phyloP scores from a whole-genome alignment of 2,329 filamentous ascomycete genomes.

The Clarireedia monteithiana region DNA sequence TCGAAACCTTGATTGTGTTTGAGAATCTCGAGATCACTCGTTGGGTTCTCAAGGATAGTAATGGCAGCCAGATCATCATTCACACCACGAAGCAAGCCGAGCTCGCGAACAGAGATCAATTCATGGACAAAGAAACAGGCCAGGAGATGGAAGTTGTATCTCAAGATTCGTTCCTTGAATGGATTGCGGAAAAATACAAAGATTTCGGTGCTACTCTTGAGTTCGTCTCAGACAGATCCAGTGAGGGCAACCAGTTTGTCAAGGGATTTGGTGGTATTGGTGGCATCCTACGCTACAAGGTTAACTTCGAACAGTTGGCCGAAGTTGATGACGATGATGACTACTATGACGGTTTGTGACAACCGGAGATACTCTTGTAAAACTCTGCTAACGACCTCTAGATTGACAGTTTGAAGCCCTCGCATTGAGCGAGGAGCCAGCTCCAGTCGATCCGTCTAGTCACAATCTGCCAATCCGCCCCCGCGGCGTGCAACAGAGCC shows the following conservation, averaged over 20 bases:
- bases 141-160: slow-evolving; percentile 94
- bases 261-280: slow-evolving; percentile 99
- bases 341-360: slow-evolving; percentile 63
- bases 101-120: slow-evolving; percentile 63
- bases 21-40: slow-evolving; percentile 95
- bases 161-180: slow-evolving; percentile 93
- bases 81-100: slow-evolving; percentile 88
- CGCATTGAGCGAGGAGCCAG: slow-evolving; percentile 78
- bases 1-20: slow-evolving; percentile 90
- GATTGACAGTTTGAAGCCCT: slow-evolving; percentile 90
- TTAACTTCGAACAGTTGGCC: slow-evolving; percentile 98
- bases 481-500: slow-evolving; percentile 37
- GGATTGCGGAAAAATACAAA: slow-evolving; percentile 97
- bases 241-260: slow-evolving; percentile 98
- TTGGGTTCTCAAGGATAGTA: slow-evolving; percentile 78
- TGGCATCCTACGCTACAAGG: slow-evolving; percentile 95
- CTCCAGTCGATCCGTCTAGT: slow-evolving; percentile 49
- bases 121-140: slow-evolving; percentile 92
- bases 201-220: slow-evolving; percentile 93
- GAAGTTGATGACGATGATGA: slow-evolving; percentile 88
- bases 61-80: slow-evolving; percentile 63
- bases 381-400: slow-evolving; percentile 29
- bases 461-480: slow-evolving; percentile 36
- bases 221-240: slow-evolving; percentile 95
- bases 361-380: neutral